These are phyloP conservation scores for Lasiodiplodia sp. DNA, from an alignment of 2,329 filamentous ascomycete genomes.

Conservation along the genomic window DNA sequence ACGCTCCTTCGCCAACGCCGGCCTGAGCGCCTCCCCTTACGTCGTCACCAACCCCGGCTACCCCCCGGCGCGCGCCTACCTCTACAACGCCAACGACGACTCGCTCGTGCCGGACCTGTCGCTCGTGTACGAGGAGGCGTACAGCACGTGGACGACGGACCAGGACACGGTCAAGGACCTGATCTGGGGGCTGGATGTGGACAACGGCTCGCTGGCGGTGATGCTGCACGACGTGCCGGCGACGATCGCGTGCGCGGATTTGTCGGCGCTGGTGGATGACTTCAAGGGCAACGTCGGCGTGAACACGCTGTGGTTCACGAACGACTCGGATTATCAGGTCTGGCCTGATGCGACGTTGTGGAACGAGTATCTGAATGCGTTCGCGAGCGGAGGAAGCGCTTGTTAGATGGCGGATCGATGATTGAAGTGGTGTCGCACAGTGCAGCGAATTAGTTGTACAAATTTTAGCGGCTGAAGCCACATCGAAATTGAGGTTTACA, in stretches of 20 bases:
- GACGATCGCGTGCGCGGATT: not conserved
- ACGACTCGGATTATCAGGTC: not conserved
- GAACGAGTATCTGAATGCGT: constrained; percentile 1
- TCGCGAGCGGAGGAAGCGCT: constrained; percentile 6
- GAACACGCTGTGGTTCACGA: constrained; percentile 10
- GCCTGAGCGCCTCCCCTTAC: not conserved
- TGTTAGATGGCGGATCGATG: not conserved
- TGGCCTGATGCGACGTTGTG: constrained; percentile 15
- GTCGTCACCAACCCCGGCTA: constrained; percentile 18
- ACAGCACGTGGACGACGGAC: not conserved
- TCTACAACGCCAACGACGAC: not conserved
- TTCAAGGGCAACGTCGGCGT: constrained; percentile 2
- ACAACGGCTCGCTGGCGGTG: not conserved
- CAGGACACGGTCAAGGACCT: not conserved
- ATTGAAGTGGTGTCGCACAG: no score
- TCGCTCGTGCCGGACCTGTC: constrained; percentile 8
- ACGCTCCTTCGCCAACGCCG: not conserved
- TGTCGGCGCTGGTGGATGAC: not conserved
- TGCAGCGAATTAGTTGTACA: no score
- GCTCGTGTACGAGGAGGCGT: constrained; percentile 15
- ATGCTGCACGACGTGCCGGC: constrained; percentile 13
- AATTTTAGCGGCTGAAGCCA: no score
- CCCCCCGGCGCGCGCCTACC: constrained; percentile 7
- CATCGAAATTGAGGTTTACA: no score
- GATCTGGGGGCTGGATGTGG: constrained; percentile 5